These are phyloP conservation scores for Epichloe baconii DNA, from an alignment of 2,329 filamentous ascomycete species.

Conservation along the genomic window DNA sequence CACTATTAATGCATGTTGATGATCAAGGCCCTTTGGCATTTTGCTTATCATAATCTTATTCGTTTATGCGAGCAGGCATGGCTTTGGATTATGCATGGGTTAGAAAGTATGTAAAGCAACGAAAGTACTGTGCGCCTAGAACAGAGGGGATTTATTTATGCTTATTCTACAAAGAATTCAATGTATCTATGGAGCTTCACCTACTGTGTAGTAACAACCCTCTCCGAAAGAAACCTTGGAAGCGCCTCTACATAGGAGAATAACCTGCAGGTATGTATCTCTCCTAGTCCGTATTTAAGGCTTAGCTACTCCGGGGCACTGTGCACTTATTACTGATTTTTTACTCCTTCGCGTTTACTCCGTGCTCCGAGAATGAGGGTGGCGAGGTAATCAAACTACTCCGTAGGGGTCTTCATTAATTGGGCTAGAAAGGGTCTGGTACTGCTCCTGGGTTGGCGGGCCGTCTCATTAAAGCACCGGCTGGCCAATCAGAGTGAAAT, in stretches of 20 bases:
- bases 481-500: not conserved
- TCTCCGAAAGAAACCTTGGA: too few relatives aligned
- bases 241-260: too few relatives aligned
- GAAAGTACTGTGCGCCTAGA: too few relatives aligned
- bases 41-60: not conserved
- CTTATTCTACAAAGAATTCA: too few relatives aligned
- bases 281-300: too few relatives aligned
- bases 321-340: too few relatives aligned
- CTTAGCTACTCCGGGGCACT: too few relatives aligned
- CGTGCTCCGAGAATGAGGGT: not conserved
- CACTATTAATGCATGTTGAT: not conserved
- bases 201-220: too few relatives aligned
- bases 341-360: too few relatives aligned
- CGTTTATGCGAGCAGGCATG: not conserved
- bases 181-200: too few relatives aligned
- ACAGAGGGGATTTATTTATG: too few relatives aligned
- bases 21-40: not conserved
- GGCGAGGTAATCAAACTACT: not conserved
- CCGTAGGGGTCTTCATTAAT: not conserved
- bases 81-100: not conserved
- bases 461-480: conserved; percentile 5
- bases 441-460: not conserved
- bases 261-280: too few relatives aligned
- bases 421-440: not conserved
- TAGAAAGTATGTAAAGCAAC: not conserved